These are phyloP conservation scores for Tetracladium marchalianum DNA, from an alignment of 495 filamentous ascomycete species.

Conservation along the genomic window DNA sequence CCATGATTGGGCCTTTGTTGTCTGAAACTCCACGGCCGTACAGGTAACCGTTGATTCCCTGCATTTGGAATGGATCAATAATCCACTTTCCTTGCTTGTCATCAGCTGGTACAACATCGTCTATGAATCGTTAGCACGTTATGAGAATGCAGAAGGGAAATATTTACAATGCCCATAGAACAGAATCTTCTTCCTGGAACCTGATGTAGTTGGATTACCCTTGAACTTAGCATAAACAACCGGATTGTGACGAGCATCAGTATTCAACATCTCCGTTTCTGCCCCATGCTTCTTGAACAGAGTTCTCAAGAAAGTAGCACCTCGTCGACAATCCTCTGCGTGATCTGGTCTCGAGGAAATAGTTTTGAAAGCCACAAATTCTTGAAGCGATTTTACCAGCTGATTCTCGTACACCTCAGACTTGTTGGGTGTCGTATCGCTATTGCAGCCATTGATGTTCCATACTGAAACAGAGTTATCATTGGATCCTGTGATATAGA, in stretches of 20 bases:
- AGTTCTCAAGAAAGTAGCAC: conserved; percentile 78
- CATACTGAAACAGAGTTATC: conserved; percentile 83
- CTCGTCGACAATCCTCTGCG: conserved; percentile 81
- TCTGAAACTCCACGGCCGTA: conserved; percentile 96
- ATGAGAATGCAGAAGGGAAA: neutral
- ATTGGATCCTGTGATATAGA: conserved; percentile 92
- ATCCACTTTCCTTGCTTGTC: conserved; percentile 70
- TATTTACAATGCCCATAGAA: conserved; percentile 80
- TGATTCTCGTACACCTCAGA: conserved; percentile 48
- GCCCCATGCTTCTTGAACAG: conserved; percentile 88
- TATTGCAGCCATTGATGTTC: conserved; percentile 55
- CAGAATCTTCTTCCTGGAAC: conserved; percentile 69
- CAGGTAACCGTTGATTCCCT: conserved; percentile 80
- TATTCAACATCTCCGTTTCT: conserved; percentile 73
- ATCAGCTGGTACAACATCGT: conserved; percentile 95
- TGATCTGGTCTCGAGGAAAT: conserved; percentile 78
- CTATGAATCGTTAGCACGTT: neutral
- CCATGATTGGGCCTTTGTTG: conserved; percentile 92
- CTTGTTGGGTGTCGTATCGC: conserved; percentile 3
- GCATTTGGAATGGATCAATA: conserved; percentile 75
- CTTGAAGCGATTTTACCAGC: conserved; percentile 69
- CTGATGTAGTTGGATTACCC: conserved; percentile 46
- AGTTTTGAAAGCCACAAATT: conserved; percentile 84
- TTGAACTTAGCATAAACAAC: conserved; percentile 83
- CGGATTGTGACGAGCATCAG: conserved; percentile 63